These are phyloP conservation scores for Cladorrhinum sp. DNA, from an alignment of 2,329 filamentous ascomycete genomes.

Conservation along the genomic window DNA sequence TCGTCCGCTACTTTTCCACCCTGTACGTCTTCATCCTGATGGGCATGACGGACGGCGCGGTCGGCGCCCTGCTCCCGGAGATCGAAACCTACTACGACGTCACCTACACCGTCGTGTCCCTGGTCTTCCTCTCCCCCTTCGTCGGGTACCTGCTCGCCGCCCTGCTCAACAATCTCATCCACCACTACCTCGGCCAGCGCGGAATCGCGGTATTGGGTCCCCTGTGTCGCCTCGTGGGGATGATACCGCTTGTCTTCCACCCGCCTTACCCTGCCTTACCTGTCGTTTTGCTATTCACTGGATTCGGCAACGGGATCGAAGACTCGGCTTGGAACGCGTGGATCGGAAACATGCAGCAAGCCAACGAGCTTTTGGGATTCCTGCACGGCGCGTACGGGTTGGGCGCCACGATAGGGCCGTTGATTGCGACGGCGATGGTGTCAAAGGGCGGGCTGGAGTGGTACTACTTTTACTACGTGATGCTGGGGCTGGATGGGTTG, in stretches of 20 bases:
- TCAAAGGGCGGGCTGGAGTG: conserved; percentile 60
- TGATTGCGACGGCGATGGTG: conserved; percentile 72
- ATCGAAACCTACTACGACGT: conserved; percentile 62
- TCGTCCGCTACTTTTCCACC: conserved; percentile 55
- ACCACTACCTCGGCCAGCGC: conserved; percentile 64
- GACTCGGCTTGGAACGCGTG: conserved; percentile 60
- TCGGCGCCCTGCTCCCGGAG: conserved; percentile 54
- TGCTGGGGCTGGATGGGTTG: conserved; percentile 55
- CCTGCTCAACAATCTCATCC: conserved; percentile 62
- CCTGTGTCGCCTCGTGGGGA: conserved; percentile 60
- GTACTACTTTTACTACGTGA: conserved; percentile 75
- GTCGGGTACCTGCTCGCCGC: conserved; percentile 63
- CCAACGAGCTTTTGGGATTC: conserved; percentile 72
- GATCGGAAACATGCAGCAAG: conserved; percentile 67
- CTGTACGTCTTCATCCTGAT: conserved; percentile 63
- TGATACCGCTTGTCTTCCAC: conserved; percentile 62
- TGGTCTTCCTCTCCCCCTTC: conserved; percentile 66
- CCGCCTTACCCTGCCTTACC: conserved; percentile 68
- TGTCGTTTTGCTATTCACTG: conserved; percentile 61
- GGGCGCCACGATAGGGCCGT: conserved; percentile 65
- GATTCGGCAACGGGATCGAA: conserved; percentile 68
- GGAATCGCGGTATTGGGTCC: conserved; percentile 68
- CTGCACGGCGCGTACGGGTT: conserved; percentile 70
- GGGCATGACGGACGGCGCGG: conserved; percentile 66
- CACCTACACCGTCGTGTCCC: conserved; percentile 60